Conservation (phyloP, 768 basidiomycete species). For the Termitomyces sp. region DNA sequence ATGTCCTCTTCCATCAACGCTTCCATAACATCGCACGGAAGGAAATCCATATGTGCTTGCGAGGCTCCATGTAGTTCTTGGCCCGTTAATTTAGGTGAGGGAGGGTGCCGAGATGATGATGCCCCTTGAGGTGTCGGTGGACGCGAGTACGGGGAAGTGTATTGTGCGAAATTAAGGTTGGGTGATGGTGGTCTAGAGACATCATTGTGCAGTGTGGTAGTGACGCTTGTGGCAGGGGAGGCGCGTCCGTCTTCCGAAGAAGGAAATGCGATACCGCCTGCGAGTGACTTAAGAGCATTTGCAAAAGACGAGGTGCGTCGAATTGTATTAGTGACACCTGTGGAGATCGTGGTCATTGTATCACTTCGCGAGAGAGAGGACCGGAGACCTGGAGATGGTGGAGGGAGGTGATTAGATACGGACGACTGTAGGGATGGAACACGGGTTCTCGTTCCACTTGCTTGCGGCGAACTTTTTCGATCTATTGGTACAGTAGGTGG, state of each 20-base stretch:
- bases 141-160: slow-evolving; percentile 69
- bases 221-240: slow-evolving; percentile 23
- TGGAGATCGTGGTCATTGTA: slow-evolving; percentile 57
- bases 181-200: slow-evolving; percentile 73
- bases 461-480: slow-evolving; percentile 25
- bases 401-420: slow-evolving; percentile 33
- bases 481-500: slow-evolving; percentile 42
- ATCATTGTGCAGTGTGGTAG: slow-evolving; percentile 26
- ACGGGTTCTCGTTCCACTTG: slow-evolving; percentile 37
- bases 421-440: slow-evolving; percentile 49
- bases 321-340: slow-evolving; percentile 61
- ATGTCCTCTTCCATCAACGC: slow-evolving; percentile 92
- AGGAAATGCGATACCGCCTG: slow-evolving; percentile 70
- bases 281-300: slow-evolving; percentile 63
- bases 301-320: slow-evolving; percentile 80
- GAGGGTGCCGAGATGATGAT: slow-evolving; percentile 14
- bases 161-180: slow-evolving; percentile 71
- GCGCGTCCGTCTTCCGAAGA: slow-evolving; percentile 47
- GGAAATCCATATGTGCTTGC: slow-evolving; percentile 44
- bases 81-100: slow-evolving; percentile 20
- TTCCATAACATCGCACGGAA: slow-evolving; percentile 78
- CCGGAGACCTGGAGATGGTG: slow-evolving; percentile 42
- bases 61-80: slow-evolving; percentile 25
- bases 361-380: slow-evolving; percentile 53
- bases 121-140: slow-evolving; percentile 36